Evolutionary conservation across 306 rosid species (phyloP).

Genomic region (Sicyos edulis): DNA sequence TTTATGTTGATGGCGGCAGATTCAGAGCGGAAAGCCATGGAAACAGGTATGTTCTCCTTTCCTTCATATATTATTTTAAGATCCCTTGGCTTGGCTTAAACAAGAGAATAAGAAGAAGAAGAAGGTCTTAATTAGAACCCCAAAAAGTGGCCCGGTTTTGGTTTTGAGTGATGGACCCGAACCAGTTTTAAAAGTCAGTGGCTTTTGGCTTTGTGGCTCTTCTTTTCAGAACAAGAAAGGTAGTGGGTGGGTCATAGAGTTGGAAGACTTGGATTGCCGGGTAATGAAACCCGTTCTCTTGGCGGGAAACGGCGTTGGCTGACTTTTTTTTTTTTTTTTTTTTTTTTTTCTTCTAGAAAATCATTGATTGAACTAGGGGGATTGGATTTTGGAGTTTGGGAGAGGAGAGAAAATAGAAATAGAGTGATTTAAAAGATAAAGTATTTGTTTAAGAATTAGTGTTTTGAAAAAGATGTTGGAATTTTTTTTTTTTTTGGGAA

Average conservation of each 20-base stretch:
- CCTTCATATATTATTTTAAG: neutral
- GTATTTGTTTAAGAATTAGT: no score
- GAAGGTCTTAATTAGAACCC: neutral
- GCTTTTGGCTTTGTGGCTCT: neutral
- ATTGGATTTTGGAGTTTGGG: no score
- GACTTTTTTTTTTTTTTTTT: neutral
- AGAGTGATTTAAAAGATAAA: no score
- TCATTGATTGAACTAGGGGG: no score
- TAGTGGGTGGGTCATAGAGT: conserved; percentile 6
- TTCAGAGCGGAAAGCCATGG: conserved; percentile 42
- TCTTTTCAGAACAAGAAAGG: neutral
- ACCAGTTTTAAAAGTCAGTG: neutral
- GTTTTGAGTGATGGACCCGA: neutral
- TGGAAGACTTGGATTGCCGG: conserved; percentile 1
- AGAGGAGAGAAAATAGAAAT: no score
- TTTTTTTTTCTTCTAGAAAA: neutral
- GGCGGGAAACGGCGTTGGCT: conserved; percentile 19
- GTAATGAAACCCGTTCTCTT: neutral
- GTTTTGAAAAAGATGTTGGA: no score
- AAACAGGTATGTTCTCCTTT: conserved; percentile 10
- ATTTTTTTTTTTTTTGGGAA: no score
- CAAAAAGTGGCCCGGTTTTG: neutral
- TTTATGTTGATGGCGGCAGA: conserved; percentile 49
- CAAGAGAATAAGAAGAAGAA: neutral
- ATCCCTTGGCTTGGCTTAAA: conserved; percentile 3